Percentiles rank a stretch among this genome's conserved stretches.
These are phyloP conservation scores for Cladosporium sp. DNA, from an alignment of 2,329 filamentous ascomycete species.

Conservation along the genomic window DNA sequence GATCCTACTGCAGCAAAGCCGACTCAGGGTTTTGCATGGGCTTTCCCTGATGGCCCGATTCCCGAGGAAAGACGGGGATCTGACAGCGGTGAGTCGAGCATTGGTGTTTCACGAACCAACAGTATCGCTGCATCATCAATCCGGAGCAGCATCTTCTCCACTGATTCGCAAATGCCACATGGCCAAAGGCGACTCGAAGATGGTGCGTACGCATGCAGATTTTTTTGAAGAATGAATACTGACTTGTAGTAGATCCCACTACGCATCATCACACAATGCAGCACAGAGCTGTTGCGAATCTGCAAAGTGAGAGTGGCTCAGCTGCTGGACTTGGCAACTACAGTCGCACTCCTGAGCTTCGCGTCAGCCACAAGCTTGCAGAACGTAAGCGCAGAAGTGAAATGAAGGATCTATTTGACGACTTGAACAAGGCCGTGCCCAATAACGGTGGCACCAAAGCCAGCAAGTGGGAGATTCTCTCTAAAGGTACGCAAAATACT, in stretches of 20 bases:
- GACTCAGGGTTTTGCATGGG: conserved; percentile 81
- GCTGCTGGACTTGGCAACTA: conserved; percentile 68
- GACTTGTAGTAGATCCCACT: conserved; percentile 30
- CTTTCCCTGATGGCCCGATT: conserved; percentile 74
- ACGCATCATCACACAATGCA: conserved; percentile 75
- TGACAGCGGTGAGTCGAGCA: conserved; percentile 50
- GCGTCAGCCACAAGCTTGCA: conserved; percentile 81
- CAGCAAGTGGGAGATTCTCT: conserved; percentile 86
- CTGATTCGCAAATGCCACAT: conserved; percentile 68
- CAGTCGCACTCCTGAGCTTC: conserved; percentile 76
- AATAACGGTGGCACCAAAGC: conserved; percentile 81
- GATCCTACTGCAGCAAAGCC: conserved; percentile 68
- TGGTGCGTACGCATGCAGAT: conserved; percentile 37
- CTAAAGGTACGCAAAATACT: conserved; percentile 65
- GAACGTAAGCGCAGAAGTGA: conserved; percentile 81
- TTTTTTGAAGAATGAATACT: not conserved
- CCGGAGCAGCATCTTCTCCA: conserved; percentile 76
- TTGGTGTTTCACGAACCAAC: conserved; percentile 67
- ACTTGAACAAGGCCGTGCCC: conserved; percentile 76
- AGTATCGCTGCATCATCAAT: conserved; percentile 76
- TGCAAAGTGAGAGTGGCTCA: conserved; percentile 59
- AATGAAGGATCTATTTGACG: conserved; percentile 86
- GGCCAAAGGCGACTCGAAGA: conserved; percentile 75
- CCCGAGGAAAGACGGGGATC: conserved; percentile 50
- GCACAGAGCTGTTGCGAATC: conserved; percentile 68